Evolutionary conservation across 805 yeast genomes (phyloP), one percentile per base, ranked within the genome.

Genomic region (Candida namnaoensis): DNA sequence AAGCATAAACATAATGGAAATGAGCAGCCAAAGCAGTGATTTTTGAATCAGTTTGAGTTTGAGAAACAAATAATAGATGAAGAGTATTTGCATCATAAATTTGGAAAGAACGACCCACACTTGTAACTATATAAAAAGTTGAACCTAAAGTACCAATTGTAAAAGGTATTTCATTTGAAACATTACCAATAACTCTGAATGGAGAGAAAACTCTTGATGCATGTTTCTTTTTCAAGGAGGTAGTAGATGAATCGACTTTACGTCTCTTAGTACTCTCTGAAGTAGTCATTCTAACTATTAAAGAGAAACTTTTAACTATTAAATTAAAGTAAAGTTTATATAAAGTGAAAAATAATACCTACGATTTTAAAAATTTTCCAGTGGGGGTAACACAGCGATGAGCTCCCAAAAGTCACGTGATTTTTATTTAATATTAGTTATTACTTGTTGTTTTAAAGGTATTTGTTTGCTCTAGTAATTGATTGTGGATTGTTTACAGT

Each of bases 31-130:
- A 65, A 23, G 82, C 75, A 25, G 82, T 77, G 48, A 91, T 88
- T 43, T 76, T 74, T 7, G 76, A 57, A 0, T 81, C 72, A 0
- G 96, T 82, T 58, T 85, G 91, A 19, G 73, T 75, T 48, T 79
- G 85, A 1, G 96, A 86, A 11, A 91, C 95, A 62, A 93, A 91
- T 23, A 91, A 65, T 47, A 91, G 66, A 50, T 86, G 93, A 47
- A 91, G 66, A 7, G 85, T 87, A 30, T 91, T 78, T 53, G 85
- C 96, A 65, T 93, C 99, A 56, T 85, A 93, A 27, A 93, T 87
- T 60, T 91, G 98, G 66, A 93, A 87, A 1, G 91, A 73, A 41
- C 79, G 72, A 3, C 97, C 98, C 23, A 93, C 96, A 37, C 86
- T 80, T 0, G 98, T 91, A 14, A 82, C 95, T 34, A 88, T 77